Percentiles rank a stretch among this genome's conserved stretches.
phyloP scores from a whole-genome alignment of 176 grass and related monocot species.

The Pontederia paniculata region DNA sequence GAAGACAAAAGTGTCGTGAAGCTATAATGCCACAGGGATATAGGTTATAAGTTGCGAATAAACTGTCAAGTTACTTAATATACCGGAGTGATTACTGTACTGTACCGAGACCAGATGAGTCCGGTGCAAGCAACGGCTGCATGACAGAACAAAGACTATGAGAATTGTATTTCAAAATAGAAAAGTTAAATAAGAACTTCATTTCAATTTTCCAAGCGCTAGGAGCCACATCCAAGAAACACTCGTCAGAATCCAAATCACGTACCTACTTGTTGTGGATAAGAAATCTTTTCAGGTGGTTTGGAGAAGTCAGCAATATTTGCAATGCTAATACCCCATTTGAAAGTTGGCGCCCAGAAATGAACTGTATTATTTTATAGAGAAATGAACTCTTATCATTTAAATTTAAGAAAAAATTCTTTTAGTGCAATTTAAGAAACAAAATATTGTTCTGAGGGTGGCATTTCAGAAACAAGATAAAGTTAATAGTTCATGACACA shows the following conservation, averaged over 20 bases:
- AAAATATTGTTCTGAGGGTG: too few species aligned
- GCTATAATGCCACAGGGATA: too few species aligned
- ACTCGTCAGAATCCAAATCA: neutral
- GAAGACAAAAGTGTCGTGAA: too few species aligned
- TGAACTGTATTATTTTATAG: constrained; percentile 17
- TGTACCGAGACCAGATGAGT: constrained; percentile 2
- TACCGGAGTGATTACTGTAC: constrained; percentile 7
- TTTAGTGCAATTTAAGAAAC: too few species aligned
- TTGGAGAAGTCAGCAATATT: constrained; percentile 19
- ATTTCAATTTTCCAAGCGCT: too few species aligned
- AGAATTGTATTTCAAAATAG: neutral
- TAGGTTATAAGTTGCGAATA: too few species aligned
- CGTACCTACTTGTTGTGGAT: constrained; percentile 19
- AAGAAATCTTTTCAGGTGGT: constrained; percentile 22
- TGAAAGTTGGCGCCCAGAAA: constrained; percentile 19
- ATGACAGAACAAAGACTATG: neutral
- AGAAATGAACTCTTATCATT: too few species aligned
- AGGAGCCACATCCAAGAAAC: neutral
- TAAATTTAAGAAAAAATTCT: too few species aligned
- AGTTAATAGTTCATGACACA: too few species aligned
- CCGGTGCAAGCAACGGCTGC: constrained; percentile 2
- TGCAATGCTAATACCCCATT: constrained; percentile 22
- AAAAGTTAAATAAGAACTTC: too few species aligned
- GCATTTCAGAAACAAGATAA: neutral
- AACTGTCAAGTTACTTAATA: too few species aligned